These are phyloP conservation scores for Fonsecaea nubica DNA, from an alignment of 2,329 filamentous ascomycete species.

Conservation along the genomic window DNA sequence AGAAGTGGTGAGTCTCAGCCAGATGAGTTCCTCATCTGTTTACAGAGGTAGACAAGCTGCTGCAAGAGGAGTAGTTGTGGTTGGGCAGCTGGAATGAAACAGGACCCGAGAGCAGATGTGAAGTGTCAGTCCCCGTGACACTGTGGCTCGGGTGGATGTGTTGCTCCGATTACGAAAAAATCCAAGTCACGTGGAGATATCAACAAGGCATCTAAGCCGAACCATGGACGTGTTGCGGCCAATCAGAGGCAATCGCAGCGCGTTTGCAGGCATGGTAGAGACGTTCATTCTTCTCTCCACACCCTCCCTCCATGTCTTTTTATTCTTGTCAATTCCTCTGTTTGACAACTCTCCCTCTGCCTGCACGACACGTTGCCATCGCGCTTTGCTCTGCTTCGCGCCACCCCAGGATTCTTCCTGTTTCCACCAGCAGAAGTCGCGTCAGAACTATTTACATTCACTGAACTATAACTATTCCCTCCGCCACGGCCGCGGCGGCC, in stretches of 20 bases:
- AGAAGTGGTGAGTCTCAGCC: neutral
- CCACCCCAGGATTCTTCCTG: neutral
- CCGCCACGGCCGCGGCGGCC: constrained; percentile 32
- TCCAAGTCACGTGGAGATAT: neutral
- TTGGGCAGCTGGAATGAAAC: constrained; percentile 6
- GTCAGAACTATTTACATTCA: constrained; percentile 21
- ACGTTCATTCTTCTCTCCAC: constrained; percentile 14
- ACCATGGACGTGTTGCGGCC: constrained; percentile 1
- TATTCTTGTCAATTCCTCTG: constrained; percentile 8
- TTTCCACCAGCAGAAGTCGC: constrained; percentile 20
- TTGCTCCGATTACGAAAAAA: neutral
- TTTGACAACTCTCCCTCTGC: constrained; percentile 10
- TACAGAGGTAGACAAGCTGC: neutral
- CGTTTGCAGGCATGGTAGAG: constrained; percentile 11
- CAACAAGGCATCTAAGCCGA: constrained; percentile 12
- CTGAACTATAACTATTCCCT: constrained; percentile 26
- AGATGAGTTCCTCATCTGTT: neutral
- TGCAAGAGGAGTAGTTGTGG: neutral
- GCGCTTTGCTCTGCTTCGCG: neutral
- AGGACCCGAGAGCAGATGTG: neutral
- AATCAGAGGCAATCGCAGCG: constrained; percentile 15
- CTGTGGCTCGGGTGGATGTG: neutral
- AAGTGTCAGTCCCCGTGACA: constrained; percentile 3
- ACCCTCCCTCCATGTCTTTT: constrained; percentile 25
- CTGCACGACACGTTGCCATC: constrained; percentile 13